These are phyloP conservation scores for Phycomyces blakesleeanus DNA, from an alignment of 192 early-diverging fungal species.

Conservation along the genomic window DNA sequence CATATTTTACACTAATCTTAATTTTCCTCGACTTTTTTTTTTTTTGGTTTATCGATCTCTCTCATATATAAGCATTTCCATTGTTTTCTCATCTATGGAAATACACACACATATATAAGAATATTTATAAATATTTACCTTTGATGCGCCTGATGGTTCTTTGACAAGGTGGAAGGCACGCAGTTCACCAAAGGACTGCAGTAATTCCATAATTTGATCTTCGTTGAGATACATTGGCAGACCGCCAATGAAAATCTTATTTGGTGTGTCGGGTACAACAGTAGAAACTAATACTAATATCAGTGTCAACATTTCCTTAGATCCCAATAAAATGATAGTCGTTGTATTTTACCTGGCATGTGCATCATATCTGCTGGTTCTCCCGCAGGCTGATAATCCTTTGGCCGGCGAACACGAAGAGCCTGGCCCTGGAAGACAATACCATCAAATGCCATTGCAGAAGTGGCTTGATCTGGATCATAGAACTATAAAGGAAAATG, in stretches of 20 bases:
- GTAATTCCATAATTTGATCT: conserved; percentile 90
- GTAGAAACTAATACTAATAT: conserved; percentile 75
- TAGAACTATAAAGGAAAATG: conserved; percentile 61
- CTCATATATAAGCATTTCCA: too few relatives aligned
- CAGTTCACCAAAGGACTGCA: conserved; percentile 92
- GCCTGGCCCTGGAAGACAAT: conserved; percentile 77
- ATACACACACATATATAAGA: too few relatives aligned
- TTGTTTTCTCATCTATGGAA: too few relatives aligned
- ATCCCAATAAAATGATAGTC: too few relatives aligned
- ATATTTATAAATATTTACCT: too few relatives aligned
- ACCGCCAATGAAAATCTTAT: conserved; percentile 95
- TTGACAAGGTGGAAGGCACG: conserved; percentile 91
- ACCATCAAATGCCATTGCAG: conserved; percentile 91
- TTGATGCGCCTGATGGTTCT: conserved; percentile 46
- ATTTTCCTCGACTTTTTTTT: too few relatives aligned
- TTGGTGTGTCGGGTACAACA: conserved; percentile 83
- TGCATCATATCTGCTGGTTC: conserved; percentile 1
- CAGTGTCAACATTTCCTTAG: neutral
- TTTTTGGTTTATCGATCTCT: too few relatives aligned
- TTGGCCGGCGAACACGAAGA: conserved; percentile 90
- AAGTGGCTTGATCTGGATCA: conserved; percentile 82
- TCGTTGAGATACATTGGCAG: conserved; percentile 85
- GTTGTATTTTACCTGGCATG: neutral
- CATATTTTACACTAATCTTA: neutral
- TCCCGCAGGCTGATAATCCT: conserved; percentile 77